These are phyloP conservation scores for Brettanomyces naardenensis DNA, from an alignment of 805 yeast species.

Conservation along the genomic window DNA sequence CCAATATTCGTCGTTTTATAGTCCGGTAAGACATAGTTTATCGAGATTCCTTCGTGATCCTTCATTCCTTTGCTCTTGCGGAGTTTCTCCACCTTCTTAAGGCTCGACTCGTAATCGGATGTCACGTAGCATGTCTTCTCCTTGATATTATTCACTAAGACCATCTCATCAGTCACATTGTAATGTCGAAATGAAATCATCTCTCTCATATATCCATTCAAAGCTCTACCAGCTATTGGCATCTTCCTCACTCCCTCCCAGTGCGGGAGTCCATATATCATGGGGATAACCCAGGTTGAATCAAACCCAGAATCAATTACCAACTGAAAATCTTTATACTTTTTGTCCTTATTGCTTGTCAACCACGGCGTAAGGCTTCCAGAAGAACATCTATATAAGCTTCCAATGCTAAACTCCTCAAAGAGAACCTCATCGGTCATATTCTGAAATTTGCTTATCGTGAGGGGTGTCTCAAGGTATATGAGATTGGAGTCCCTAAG, in stretches of 20 bases:
- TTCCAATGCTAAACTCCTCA: slow-evolving; percentile 82
- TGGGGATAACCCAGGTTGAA: slow-evolving; percentile 81
- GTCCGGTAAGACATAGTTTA: slow-evolving; percentile 83
- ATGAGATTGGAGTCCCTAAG: slow-evolving; percentile 49
- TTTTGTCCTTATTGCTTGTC: slow-evolving; percentile 12
- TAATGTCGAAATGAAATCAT: slow-evolving; percentile 85
- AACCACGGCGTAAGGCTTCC: slow-evolving; percentile 61
- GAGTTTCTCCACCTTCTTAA: slow-evolving; percentile 20
- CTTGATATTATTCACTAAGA: slow-evolving; percentile 77
- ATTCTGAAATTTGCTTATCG: slow-evolving; percentile 71
- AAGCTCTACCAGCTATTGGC: slow-evolving; percentile 79
- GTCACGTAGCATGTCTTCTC: slow-evolving; percentile 72
- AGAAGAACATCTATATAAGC: slow-evolving; percentile 59
- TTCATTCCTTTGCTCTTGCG: slow-evolving; percentile 12
- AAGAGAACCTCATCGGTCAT: slow-evolving; percentile 88
- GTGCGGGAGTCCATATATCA: slow-evolving; percentile 67
- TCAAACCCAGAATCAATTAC: slow-evolving; percentile 86
- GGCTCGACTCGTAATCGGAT: slow-evolving; percentile 34
- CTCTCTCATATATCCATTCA: slow-evolving; percentile 80
- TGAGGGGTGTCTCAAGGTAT: slow-evolving; percentile 74
- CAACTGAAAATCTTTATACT: slow-evolving; percentile 51
- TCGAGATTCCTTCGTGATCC: slow-evolving; percentile 27
- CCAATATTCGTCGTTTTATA: slow-evolving; percentile 77
- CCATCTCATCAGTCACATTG: slow-evolving; percentile 86
- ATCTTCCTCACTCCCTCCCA: slow-evolving; percentile 72